Conservation (phyloP, 176 grass and related monocot species). For the Cocos nucifera region DNA sequence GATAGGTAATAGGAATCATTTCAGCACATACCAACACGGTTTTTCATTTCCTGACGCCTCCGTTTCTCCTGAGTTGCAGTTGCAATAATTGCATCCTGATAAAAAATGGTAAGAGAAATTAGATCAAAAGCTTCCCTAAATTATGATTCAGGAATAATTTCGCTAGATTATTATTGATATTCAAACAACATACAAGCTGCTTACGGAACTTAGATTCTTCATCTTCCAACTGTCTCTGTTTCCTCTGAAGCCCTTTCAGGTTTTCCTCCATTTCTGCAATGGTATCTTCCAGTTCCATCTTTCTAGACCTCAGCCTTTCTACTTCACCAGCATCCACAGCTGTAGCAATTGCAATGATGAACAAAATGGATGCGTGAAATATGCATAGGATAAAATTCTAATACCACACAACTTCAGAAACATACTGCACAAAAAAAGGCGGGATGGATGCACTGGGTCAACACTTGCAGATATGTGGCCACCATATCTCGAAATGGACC, state of each 20-base stretch:
- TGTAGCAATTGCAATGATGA: slow-evolving; percentile 38
- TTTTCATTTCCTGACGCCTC: slow-evolving; percentile 38
- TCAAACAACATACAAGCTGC: slow-evolving; percentile 35
- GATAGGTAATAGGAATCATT: background rate
- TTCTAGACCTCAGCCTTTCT: slow-evolving; percentile 38
- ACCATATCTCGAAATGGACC: slow-evolving; percentile 71
- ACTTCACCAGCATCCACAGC: slow-evolving; percentile 54
- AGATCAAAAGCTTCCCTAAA: too few species aligned
- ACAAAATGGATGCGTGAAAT: background rate
- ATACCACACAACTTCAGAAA: slow-evolving; percentile 2
- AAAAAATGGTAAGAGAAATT: slow-evolving; percentile 18
- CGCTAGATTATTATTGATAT: too few species aligned
- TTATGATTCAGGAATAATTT: too few species aligned
- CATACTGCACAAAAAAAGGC: slow-evolving; percentile 65
- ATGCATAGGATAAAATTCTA: background rate
- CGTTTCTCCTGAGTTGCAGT: slow-evolving; percentile 40
- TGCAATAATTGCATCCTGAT: slow-evolving; percentile 61
- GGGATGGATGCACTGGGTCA: slow-evolving; percentile 29
- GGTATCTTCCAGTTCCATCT: slow-evolving; percentile 24
- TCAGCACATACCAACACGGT: slow-evolving; percentile 43
- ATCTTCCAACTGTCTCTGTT: slow-evolving; percentile 60
- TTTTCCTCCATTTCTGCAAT: slow-evolving; percentile 31
- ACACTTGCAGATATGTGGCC: slow-evolving; percentile 49
- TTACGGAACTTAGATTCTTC: slow-evolving; percentile 61
- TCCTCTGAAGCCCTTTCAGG: slow-evolving; percentile 36